Percentiles rank a stretch among this genome's conserved stretches.
phyloP scores from a whole-genome alignment of 345 rosid species.

The Syzygium oleosum region DNA sequence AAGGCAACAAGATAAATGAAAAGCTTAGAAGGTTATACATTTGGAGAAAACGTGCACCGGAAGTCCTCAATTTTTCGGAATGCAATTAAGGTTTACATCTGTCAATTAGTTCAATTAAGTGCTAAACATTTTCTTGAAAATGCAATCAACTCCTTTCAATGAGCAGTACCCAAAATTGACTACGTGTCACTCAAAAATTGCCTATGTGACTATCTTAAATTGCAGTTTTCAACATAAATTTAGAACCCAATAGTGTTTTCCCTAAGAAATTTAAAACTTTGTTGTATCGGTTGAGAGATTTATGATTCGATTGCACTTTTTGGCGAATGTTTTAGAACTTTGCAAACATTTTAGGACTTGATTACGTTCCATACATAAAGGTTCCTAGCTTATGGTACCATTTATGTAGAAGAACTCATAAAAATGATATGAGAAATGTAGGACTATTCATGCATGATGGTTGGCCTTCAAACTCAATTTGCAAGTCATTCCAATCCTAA shows the following conservation, averaged over 20 bases:
- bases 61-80: neutral
- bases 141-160: neutral
- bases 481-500: neutral
- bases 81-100: neutral
- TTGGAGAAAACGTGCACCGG: accelerated
- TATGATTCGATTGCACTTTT: accelerated
- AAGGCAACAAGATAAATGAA: neutral
- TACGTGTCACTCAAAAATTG: neutral
- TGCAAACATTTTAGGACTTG: neutral
- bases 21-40: neutral
- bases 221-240: neutral
- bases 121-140: neutral
- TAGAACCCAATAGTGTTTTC: neutral
- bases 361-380: neutral
- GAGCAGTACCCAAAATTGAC: neutral
- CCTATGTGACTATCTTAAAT: neutral
- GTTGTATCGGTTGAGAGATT: neutral
- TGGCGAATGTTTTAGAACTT: neutral
- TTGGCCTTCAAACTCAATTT: neutral
- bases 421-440: neutral
- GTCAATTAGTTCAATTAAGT: neutral
- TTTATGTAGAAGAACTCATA: neutral
- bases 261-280: neutral
- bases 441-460: neutral
- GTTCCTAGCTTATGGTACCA: too few species aligned